Evolutionary conservation across 2,329 filamentous ascomycete species (phyloP).

Genomic region (Arthrobotrys sinensis): DNA sequence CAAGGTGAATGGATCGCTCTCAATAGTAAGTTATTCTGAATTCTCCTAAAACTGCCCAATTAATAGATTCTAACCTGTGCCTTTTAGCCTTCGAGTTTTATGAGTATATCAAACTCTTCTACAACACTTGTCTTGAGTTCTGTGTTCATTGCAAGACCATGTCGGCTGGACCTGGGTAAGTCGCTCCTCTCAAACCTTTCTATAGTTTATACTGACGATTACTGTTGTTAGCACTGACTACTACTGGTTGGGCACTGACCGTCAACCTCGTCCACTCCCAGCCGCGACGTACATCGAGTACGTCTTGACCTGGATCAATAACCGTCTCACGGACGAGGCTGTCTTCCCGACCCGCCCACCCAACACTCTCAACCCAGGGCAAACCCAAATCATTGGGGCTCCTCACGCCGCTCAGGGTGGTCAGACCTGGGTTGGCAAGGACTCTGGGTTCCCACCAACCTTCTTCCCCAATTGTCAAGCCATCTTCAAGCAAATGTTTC

Average conservation of each 20-base stretch:
- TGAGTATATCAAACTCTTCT: conserved; percentile 64
- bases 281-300: conserved; percentile 65
- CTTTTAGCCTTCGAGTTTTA: conserved; percentile 64
- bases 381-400: conserved; percentile 71
- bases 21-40: conserved; percentile 77
- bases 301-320: conserved; percentile 65
- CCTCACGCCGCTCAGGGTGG: conserved; percentile 75
- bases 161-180: conserved; percentile 90
- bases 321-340: conserved; percentile 64
- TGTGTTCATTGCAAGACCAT: conserved; percentile 91
- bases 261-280: conserved; percentile 64
- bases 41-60: neutral
- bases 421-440: conserved; percentile 86
- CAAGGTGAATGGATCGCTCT: conserved; percentile 96
- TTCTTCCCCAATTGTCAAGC: conserved; percentile 92
- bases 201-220: neutral
- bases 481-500: conserved; percentile 98
- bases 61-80: neutral
- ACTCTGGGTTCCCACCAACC: conserved; percentile 90
- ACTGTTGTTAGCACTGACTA: conserved; percentile 64
- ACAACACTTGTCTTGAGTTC: conserved; percentile 83
- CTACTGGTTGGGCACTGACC: conserved; percentile 64
- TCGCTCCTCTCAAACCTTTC: conserved; percentile 64
- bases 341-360: conserved; percentile 65
- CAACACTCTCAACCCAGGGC: conserved; percentile 65